Conservation (phyloP, 177 flowering plant genomes). For the Vitis hybrid region DNA sequence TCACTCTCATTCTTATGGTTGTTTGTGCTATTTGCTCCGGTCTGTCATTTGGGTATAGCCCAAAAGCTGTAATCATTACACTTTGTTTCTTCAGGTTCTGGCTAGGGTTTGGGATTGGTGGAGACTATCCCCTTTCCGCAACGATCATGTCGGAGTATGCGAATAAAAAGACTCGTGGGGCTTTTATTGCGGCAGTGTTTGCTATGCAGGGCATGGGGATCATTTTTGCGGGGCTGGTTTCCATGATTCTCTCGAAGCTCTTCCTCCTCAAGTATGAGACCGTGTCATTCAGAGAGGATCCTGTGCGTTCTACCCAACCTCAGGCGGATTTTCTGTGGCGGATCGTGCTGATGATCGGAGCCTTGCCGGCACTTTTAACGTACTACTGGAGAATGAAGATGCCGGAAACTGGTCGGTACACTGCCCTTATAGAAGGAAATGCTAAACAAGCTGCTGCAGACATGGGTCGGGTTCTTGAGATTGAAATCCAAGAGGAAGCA, state of each 20-base stretch:
- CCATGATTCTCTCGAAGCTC: slow-evolving; percentile 22
- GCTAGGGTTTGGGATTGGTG: slow-evolving; percentile 41
- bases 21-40: slow-evolving; percentile 48
- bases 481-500: slow-evolving; percentile 20
- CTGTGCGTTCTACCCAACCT: slow-evolving; percentile 14
- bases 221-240: slow-evolving; percentile 34
- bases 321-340: slow-evolving; percentile 33
- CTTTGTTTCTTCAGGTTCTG: slow-evolving; percentile 56
- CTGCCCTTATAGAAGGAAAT: slow-evolving; percentile 27
- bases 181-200: too few species aligned
- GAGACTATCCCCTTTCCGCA: neutral
- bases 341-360: slow-evolving; percentile 39
- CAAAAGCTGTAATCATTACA: slow-evolving; percentile 33
- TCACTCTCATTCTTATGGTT: slow-evolving; percentile 45
- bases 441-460: slow-evolving; percentile 28
- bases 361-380: slow-evolving; percentile 29
- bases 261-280: slow-evolving; percentile 9
- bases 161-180: too few species aligned
- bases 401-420: slow-evolving; percentile 43
- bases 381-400: slow-evolving; percentile 42
- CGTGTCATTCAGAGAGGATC: neutral
- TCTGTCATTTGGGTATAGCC: slow-evolving; percentile 35
- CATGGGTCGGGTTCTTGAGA: slow-evolving; percentile 30
- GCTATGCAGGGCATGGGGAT: slow-evolving; percentile 33
- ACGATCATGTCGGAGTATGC: too few species aligned